Evolutionary conservation across 768 basidiomycete genomes (phyloP), one percentile per base, ranked within the genome.

Genomic region (Mycena belliarum): DNA sequence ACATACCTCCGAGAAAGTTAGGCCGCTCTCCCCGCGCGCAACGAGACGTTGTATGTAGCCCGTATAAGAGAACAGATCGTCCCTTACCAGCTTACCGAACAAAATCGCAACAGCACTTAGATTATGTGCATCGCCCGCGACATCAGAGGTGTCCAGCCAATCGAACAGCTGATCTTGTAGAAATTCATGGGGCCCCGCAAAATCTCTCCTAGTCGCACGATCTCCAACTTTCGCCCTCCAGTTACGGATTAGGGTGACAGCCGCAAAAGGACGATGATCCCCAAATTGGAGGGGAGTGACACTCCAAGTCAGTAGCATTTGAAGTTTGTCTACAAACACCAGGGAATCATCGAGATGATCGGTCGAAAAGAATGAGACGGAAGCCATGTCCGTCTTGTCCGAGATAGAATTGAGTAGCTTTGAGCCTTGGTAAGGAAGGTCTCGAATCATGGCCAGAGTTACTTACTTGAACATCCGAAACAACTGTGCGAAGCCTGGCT

Each of bases 231-330:
- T 82, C 50, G 82, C 80, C 33, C 84, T 77, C 80, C 88, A 89
- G 29, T 78, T 75, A 3, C 75, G 76, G 49, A 93, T 82, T 38
- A 93, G 76, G 20, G 87, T 87, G 9, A 82, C 85, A 2, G 87
- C 89, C 26, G 85, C 90, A 65, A 87, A 88, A 1, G 88, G 84
- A 32, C 91, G 79, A 63, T 93, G 92, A 42, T 91, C 87, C 11
- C 92, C 91, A 58, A 87, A 92, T 70, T 93, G 92, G 18, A 89
- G 75, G 3, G 86, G 82, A 0, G 91, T 90, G 25, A 93, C 84
- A 64, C 84, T 83, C 91, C 92, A 94, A 0, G 88, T 88, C 11
- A 93, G 77, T 3, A 93, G 77, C 50, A 86, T 80, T 61, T 89
- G 84, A 18, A 93, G 79, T 66, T 92, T 91, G 56, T 81, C 80